A percentile compares a stretch with the other conserved stretches of the same genome.
These are phyloP conservation scores for Penicillium verhagenii DNA, from an alignment of 495 filamentous ascomycete species.

Conservation along the genomic window DNA sequence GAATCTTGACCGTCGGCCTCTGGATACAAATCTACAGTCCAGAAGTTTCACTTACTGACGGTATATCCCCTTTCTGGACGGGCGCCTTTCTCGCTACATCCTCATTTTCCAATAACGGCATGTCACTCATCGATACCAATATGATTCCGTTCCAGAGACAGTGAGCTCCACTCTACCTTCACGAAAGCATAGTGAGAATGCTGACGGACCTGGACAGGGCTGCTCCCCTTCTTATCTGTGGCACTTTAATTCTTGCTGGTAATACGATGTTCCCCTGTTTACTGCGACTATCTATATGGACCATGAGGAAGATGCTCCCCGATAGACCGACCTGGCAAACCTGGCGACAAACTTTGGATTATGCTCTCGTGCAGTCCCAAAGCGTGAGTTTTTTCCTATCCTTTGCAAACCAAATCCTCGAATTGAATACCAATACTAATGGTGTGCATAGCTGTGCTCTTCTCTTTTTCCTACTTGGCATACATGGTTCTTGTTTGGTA, in stretches of 20 bases:
- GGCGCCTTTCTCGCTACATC: constrained; percentile 50
- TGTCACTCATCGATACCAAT: constrained; percentile 78
- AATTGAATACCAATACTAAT: constrained; percentile 6
- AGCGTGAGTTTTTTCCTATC: constrained; percentile 43
- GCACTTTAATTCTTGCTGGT: constrained; percentile 73
- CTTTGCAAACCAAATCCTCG: neutral
- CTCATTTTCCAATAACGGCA: constrained; percentile 84
- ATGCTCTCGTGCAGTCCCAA: constrained; percentile 71
- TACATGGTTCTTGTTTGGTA: constrained; percentile 74
- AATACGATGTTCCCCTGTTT: constrained; percentile 79
- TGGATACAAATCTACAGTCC: constrained; percentile 62
- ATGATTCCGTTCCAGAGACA: constrained; percentile 53
- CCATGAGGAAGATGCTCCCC: constrained; percentile 45
- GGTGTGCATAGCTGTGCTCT: constrained; percentile 53
- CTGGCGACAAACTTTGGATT: constrained; percentile 61
- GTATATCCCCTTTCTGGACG: constrained; percentile 59
- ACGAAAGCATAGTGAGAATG: neutral
- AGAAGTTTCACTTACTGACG: constrained; percentile 59
- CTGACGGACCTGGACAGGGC: constrained; percentile 15
- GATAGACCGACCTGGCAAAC: constrained; percentile 40
- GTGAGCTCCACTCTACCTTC: constrained; percentile 13
- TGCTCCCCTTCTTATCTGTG: constrained; percentile 72
- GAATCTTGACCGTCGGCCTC: constrained; percentile 65
- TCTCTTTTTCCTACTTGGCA: constrained; percentile 72
- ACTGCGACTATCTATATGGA: constrained; percentile 68